Evolutionary conservation across 1,139 yeast species (phyloP), one percentile per base, ranked within the genome.

Genomic region (Diutina sp.): DNA sequence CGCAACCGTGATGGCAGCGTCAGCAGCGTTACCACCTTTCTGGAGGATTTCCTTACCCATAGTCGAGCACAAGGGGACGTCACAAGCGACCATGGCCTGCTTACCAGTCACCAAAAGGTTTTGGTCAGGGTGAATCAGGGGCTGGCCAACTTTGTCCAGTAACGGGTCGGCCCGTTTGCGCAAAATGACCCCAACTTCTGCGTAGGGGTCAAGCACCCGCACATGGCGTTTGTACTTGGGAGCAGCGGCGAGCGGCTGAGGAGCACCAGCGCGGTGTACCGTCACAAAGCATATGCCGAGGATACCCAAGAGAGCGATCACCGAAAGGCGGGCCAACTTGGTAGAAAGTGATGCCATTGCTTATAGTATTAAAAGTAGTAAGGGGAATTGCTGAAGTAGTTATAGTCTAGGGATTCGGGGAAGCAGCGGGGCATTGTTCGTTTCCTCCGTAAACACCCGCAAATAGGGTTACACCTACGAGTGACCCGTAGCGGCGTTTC

Each of bases 1-100:
- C 0, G 96, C 90, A 21, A 89, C 88, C 0, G 96, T 87, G 2
- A 93, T 85, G 0, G 96, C 90, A 0, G 97, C 96, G 67, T 93
- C 98, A 0, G 96, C 97, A 0, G 97, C 97, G 59, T 74, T 75
- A 56, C 86, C 87, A 1, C 93, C 93, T 18, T 79, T 78, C 46
- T 71, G 63, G 28, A 90, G 69, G 25, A 90, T 82, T 3, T 77
- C 71, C 5, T 77, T 76, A 1, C 95, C 96, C 74, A 89, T 69
- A 30, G 77, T 67, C 2, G 95, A 87, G 66, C 97, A 90, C 6
- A 74, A 58, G 12, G 84, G 85, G 0, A 86, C 81, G 66, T 90
- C 97, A 56, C 87, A 78, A 9, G 91, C 83, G 8, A 90, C 90
- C 66, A 91, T 93, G n/a, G 86, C 91, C 28, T 75, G 66, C 4